Conservation (phyloP, 73 alveolate species). For the Blepharisma japonicum region DNA sequence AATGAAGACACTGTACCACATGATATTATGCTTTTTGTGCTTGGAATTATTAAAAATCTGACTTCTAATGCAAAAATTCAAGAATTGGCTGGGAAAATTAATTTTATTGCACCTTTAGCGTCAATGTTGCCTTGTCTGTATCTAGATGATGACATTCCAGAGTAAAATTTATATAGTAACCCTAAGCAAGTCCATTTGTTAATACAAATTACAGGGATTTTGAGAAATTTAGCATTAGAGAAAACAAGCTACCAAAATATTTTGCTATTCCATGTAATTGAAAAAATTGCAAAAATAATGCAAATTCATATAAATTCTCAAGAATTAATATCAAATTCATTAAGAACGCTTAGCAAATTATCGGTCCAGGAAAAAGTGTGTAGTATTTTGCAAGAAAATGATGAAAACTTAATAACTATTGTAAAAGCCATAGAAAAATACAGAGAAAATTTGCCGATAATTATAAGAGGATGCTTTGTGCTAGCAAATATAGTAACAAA, state of each 20-base stretch:
- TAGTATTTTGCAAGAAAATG: background rate
- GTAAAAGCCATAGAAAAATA: background rate
- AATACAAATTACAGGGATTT: constrained; percentile 8
- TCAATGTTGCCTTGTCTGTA: background rate
- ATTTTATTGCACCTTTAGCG: constrained; percentile 8
- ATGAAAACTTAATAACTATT: background rate
- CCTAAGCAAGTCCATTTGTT: background rate
- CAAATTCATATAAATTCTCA: background rate
- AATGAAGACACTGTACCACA: constrained; percentile 11
- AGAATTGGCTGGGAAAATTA: too few relatives aligned
- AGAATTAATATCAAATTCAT: background rate
- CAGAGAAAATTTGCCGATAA: background rate
- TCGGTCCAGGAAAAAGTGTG: background rate
- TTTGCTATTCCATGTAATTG: constrained; percentile 15
- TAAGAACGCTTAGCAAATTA: background rate
- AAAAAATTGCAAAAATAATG: background rate
- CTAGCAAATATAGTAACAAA: constrained; percentile 1
- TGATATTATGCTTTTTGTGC: background rate
- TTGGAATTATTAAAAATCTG: background rate
- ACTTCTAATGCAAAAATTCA: background rate
- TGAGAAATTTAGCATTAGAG: background rate
- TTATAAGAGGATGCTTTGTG: background rate
- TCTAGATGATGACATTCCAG: background rate
- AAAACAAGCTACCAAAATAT: background rate
- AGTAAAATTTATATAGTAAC: background rate